phyloP scores from a whole-genome alignment of 2,329 filamentous ascomycete genomes.

The Aspergillus neotritici region DNA sequence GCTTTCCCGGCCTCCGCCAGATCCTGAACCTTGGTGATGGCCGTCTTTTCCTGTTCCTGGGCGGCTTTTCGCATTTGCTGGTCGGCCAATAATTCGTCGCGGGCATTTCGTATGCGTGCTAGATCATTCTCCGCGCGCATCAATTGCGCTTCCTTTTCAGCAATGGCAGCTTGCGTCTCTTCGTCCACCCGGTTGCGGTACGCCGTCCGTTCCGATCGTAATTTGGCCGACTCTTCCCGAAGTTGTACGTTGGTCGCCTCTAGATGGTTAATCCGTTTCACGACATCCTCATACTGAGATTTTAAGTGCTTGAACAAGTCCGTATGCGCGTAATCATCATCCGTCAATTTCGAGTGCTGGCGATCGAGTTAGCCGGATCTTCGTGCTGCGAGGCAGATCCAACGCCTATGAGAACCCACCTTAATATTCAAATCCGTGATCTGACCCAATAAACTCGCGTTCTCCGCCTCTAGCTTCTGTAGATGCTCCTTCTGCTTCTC shows the following conservation, averaged over 20 bases:
- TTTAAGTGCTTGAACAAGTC: slow-evolving; percentile 92
- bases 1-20: slow-evolving; percentile 72
- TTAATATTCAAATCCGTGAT: slow-evolving; percentile 66
- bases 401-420: slow-evolving; percentile 26
- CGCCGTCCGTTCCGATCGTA: slow-evolving; percentile 75
- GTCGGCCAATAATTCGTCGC: slow-evolving; percentile 83
- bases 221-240: slow-evolving; percentile 75
- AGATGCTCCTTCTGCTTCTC: slow-evolving; percentile 86
- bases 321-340: slow-evolving; percentile 90
- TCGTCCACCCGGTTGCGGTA: slow-evolving; percentile 77
- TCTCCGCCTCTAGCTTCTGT: slow-evolving; percentile 70
- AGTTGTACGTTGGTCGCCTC: slow-evolving; percentile 83
- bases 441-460: slow-evolving; percentile 68
- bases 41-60: slow-evolving; percentile 68
- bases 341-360: slow-evolving; percentile 65
- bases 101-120: slow-evolving; percentile 71
- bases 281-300: slow-evolving; percentile 83
- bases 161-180: slow-evolving; percentile 66
- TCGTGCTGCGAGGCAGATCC: neutral
- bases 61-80: slow-evolving; percentile 70
- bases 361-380: slow-evolving; percentile 4
- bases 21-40: slow-evolving; percentile 70
- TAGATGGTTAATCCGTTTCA: slow-evolving; percentile 84
- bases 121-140: slow-evolving; percentile 77
- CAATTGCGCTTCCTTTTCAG: slow-evolving; percentile 76